These are phyloP conservation scores for Lojkania enalia DNA, from an alignment of 2,329 filamentous ascomycete genomes.

Conservation along the genomic window DNA sequence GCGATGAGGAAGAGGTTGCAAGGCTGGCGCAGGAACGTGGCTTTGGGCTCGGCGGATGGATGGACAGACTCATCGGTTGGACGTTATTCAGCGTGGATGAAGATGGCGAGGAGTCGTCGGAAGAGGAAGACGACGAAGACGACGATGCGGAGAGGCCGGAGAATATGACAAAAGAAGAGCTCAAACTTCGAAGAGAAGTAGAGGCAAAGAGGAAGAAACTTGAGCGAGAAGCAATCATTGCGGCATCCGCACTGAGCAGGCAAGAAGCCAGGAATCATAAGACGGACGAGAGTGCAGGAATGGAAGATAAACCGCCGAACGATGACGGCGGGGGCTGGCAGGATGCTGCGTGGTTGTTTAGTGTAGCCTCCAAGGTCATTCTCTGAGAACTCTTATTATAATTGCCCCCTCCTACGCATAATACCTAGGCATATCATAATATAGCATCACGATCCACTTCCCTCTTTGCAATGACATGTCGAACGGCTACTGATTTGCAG, in stretches of 20 bases:
- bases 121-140: constrained; percentile 30
- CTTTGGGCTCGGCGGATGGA: constrained; percentile 59
- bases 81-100: constrained; percentile 59
- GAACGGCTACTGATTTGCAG: too few relatives aligned
- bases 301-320: constrained; percentile 12
- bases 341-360: constrained; percentile 62
- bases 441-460: too few relatives aligned
- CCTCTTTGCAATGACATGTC: too few relatives aligned
- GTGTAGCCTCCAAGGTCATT: constrained; percentile 54
- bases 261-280: constrained; percentile 12
- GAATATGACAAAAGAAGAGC: constrained; percentile 43
- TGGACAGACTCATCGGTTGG: constrained; percentile 63
- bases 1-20: constrained; percentile 59
- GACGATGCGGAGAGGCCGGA: constrained; percentile 30
- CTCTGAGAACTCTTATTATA: constrained; percentile 24
- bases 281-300: constrained; percentile 17
- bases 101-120: constrained; percentile 47
- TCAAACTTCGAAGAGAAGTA: constrained; percentile 40
- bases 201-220: constrained; percentile 43
- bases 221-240: constrained; percentile 41
- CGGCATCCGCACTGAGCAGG: constrained; percentile 43
- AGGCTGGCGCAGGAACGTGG: constrained; percentile 55
- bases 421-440: too few relatives aligned
- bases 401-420: too few relatives aligned
- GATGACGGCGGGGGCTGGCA: constrained; percentile 56